Percentiles rank a stretch among this genome's conserved stretches.
These are phyloP conservation scores for Clarireedia paspali DNA, from an alignment of 2,329 filamentous ascomycete species.

Conservation along the genomic window DNA sequence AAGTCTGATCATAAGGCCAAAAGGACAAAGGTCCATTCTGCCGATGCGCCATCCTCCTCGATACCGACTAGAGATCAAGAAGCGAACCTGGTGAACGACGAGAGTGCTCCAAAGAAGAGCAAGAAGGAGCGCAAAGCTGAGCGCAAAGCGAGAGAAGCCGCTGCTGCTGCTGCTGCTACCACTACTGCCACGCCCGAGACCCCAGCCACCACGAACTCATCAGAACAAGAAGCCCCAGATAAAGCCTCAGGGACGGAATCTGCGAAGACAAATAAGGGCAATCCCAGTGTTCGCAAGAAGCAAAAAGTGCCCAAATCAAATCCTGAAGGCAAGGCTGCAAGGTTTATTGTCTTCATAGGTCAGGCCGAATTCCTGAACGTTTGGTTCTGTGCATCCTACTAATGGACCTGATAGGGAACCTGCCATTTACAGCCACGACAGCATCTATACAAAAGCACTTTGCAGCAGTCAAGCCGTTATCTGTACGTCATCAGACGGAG, in stretches of 20 bases:
- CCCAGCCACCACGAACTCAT: too few relatives aligned
- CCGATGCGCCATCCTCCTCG: not conserved
- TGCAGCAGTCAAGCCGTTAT: constrained; percentile 60
- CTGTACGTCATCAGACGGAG: constrained; percentile 66
- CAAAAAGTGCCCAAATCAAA: constrained; percentile 18
- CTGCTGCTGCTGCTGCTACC: constrained; percentile 17
- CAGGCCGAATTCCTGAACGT: constrained; percentile 20
- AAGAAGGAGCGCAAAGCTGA: constrained; percentile 32
- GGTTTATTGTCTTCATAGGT: constrained; percentile 76
- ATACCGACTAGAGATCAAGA: not conserved
- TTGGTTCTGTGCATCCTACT: too few relatives aligned
- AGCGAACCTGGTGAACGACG: constrained; percentile 13
- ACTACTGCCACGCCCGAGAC: constrained; percentile 1
- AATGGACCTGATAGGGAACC: constrained; percentile 54
- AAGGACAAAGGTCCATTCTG: not conserved
- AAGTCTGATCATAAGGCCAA: not conserved
- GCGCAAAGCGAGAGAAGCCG: constrained; percentile 28
- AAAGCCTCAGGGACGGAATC: not conserved
- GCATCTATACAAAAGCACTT: constrained; percentile 69
- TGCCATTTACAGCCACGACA: constrained; percentile 74
- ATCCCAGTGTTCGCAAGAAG: constrained; percentile 17
- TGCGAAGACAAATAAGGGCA: constrained; percentile 30
- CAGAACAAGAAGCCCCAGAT: not conserved
- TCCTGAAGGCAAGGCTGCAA: constrained; percentile 28
- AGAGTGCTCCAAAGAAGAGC: constrained; percentile 28